Conservation (phyloP, 805 yeast genomes). For the Cyberlindnera subsufficiens region DNA sequence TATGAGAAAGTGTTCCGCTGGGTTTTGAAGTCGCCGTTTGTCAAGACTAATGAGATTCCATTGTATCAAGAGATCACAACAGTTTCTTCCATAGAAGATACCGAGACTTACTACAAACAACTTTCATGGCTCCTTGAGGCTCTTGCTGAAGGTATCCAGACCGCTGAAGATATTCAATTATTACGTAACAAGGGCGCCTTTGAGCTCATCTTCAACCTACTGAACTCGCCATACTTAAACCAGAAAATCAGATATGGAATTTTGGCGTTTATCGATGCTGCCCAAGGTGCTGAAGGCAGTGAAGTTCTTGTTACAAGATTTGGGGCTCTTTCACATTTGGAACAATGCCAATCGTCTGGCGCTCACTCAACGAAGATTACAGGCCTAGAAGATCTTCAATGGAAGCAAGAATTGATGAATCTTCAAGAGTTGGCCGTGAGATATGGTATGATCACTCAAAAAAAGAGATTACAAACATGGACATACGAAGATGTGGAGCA, state of each 20-base stretch:
- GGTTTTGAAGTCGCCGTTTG: slow-evolving; percentile 42
- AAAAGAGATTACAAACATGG: slow-evolving; percentile 62
- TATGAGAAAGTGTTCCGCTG: slow-evolving; percentile 68
- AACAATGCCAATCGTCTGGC: slow-evolving; percentile 15
- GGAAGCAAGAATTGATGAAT: slow-evolving; percentile 31
- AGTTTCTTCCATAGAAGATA: slow-evolving; percentile 28
- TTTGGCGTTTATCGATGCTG: slow-evolving; percentile 35
- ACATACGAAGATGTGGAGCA: slow-evolving; percentile 41
- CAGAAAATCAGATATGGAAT: slow-evolving; percentile 35
- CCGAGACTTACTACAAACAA: slow-evolving; percentile 50
- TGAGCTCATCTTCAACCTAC: slow-evolving; percentile 60
- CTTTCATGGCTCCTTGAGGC: slow-evolving; percentile 59
- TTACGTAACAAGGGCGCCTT: slow-evolving; percentile 49
- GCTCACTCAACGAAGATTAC: neutral
- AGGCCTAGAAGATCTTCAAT: slow-evolving; percentile 2
- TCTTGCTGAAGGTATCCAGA: slow-evolving; percentile 41
- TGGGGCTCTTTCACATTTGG: slow-evolving; percentile 38
- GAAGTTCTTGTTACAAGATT: slow-evolving; percentile 54
- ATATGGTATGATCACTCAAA: slow-evolving; percentile 34
- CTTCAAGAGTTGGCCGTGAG: slow-evolving; percentile 42
- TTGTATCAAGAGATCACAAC: slow-evolving; percentile 29
- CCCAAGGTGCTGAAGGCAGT: slow-evolving; percentile 52
- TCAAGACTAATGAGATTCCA: slow-evolving; percentile 39
- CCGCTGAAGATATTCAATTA: slow-evolving; percentile 45
- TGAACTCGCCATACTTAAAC: slow-evolving; percentile 44